A percentile compares a stretch with the other conserved stretches of the same genome.
Conservation (phyloP, 164 flowering plant species). For the Vitis amurensis region DNA sequence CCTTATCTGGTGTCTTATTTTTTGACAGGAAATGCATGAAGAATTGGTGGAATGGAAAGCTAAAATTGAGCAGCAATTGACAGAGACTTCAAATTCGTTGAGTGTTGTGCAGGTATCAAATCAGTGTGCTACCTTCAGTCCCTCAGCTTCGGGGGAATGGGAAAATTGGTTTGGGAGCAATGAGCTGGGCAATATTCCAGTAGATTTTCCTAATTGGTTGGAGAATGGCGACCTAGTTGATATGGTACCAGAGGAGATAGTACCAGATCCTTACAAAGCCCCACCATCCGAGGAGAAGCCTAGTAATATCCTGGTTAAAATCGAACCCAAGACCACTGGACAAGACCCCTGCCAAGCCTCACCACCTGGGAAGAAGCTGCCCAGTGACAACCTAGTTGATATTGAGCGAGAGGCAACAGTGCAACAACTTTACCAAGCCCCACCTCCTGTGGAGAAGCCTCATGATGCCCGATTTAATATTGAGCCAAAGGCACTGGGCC, state of each 20-base stretch:
- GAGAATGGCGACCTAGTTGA: slow-evolving; percentile 14
- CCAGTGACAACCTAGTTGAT: slow-evolving; percentile 9
- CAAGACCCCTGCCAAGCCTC: not conserved
- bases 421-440: not conserved
- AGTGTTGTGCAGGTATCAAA: slow-evolving; percentile 24
- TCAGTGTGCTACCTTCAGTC: slow-evolving; percentile 15
- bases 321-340: slow-evolving; percentile 2
- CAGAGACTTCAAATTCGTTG: slow-evolving; percentile 27
- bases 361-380: too few species aligned
- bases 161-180: slow-evolving; percentile 30
- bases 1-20: not conserved
- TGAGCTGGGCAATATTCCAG: slow-evolving; percentile 21
- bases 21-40: slow-evolving; percentile 20
- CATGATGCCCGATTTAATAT: slow-evolving; percentile 9
- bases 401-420: slow-evolving; percentile 10
- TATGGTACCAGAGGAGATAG: slow-evolving; percentile 7
- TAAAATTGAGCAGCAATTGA: slow-evolving; percentile 30
- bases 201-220: slow-evolving; percentile 22
- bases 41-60: slow-evolving; percentile 31
- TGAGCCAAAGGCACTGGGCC: slow-evolving; percentile 10
- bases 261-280: slow-evolving; percentile 1
- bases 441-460: slow-evolving; percentile 13
- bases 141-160: slow-evolving; percentile 33
- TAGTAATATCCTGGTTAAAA: slow-evolving; percentile 7
- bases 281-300: slow-evolving; percentile 14